Evolutionary conservation across 2,329 filamentous ascomycete genomes (phyloP).

Genomic region (Pseudogymnoascus sp.): DNA sequence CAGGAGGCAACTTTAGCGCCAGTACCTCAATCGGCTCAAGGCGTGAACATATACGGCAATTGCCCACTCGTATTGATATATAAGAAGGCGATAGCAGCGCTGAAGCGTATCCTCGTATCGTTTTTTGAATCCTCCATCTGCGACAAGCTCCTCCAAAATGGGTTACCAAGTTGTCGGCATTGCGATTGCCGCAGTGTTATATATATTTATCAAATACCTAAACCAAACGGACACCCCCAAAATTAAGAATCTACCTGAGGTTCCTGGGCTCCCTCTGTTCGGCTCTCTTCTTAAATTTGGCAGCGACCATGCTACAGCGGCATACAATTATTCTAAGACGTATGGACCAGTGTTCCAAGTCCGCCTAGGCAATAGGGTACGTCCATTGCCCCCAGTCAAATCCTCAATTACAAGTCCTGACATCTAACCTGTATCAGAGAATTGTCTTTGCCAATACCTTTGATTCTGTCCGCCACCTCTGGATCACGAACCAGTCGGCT

Average conservation of each 20-base stretch:
- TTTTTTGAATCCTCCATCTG: neutral
- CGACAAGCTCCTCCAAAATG: constrained; percentile 8
- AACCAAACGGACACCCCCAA: constrained; percentile 48
- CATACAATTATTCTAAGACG: constrained; percentile 49
- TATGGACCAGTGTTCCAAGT: constrained; percentile 61
- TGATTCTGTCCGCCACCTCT: constrained; percentile 63
- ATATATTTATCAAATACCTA: constrained; percentile 27
- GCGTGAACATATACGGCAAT: neutral
- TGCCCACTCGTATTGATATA: neutral
- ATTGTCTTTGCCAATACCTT: constrained; percentile 75
- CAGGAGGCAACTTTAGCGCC: neutral
- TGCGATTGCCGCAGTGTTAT: constrained; percentile 23
- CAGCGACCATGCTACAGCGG: constrained; percentile 46
- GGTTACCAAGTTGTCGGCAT: constrained; percentile 18
- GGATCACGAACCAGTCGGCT: constrained; percentile 71
- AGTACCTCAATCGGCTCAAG: neutral
- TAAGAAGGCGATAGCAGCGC: neutral
- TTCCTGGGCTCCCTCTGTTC: constrained; percentile 54
- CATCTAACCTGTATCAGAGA: constrained; percentile 35
- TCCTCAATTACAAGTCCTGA: neutral
- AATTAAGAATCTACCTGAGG: constrained; percentile 54
- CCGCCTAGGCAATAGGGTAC: constrained; percentile 58
- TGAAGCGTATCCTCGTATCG: neutral
- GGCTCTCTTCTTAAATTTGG: constrained; percentile 57
- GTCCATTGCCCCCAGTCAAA: constrained; percentile 11